A percentile compares a stretch with the other conserved stretches of the same genome.
Evolutionary conservation across 208 protist genomes (phyloP).

Genomic region (Leishmania tarentolae): DNA sequence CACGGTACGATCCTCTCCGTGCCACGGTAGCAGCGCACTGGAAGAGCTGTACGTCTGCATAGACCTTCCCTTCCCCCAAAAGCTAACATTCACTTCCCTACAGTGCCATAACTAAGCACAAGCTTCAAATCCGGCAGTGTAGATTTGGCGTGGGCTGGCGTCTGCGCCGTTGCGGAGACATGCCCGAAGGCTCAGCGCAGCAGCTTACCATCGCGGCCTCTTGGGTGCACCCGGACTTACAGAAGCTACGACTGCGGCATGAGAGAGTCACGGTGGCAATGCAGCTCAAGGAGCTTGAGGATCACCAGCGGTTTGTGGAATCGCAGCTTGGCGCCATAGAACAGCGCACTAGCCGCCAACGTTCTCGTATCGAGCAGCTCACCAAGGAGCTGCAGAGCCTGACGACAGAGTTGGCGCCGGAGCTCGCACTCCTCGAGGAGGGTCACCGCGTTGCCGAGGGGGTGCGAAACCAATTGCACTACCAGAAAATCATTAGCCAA

Average conservation of each 20-base stretch:
- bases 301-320: conserved; percentile 11
- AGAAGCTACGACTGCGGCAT: conserved; percentile 35
- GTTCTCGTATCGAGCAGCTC: conserved; percentile 22
- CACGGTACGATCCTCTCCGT: neutral
- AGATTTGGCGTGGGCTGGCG: neutral
- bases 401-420: conserved; percentile 18
- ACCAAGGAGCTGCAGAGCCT: conserved; percentile 20
- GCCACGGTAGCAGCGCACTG: neutral
- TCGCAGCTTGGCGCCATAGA: conserved; percentile 15
- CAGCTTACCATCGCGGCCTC: conserved; percentile 8
- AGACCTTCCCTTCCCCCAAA: neutral
- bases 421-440: conserved; percentile 8
- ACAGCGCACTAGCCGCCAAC: conserved; percentile 3
- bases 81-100: neutral
- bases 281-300: conserved; percentile 41
- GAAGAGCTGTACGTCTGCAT: neutral
- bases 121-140: neutral
- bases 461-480: conserved; percentile 28
- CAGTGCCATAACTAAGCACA: neutral
- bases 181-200: conserved; percentile 1
- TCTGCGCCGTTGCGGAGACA: neutral
- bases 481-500: conserved; percentile 30
- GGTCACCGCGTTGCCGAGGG: conserved; percentile 20
- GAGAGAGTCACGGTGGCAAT: conserved; percentile 1
- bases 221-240: conserved; percentile 79